A percentile compares a stretch with the other conserved stretches of the same genome.
Conservation (phyloP, 306 rosid genomes). For the Begonia fuchsioides region DNA sequence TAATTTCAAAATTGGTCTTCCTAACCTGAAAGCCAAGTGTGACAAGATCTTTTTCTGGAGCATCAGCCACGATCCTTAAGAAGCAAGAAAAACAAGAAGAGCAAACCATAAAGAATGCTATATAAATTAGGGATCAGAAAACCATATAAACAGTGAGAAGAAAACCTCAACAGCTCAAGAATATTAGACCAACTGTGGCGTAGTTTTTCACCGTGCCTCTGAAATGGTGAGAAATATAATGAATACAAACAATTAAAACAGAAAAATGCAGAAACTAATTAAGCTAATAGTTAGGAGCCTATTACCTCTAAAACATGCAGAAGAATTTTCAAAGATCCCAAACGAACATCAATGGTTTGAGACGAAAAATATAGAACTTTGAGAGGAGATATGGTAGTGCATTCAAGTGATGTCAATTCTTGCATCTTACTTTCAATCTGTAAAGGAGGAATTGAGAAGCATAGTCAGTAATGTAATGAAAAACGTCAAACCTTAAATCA, state of each 20-base stretch:
- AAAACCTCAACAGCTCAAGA: conserved; percentile 92
- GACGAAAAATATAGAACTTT: conserved; percentile 74
- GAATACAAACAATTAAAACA: conserved; percentile 12
- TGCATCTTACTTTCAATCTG: conserved; percentile 36
- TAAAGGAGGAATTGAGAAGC: conserved; percentile 2
- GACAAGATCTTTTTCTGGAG: conserved; percentile 81
- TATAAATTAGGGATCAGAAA: conserved; percentile 5
- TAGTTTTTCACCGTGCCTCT: conserved; percentile 90
- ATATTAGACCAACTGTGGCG: conserved; percentile 80
- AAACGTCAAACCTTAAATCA: neutral
- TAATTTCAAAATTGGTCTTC: conserved; percentile 4
- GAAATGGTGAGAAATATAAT: conserved; percentile 15
- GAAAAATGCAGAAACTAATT: conserved; percentile 8
- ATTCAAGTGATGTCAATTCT: conserved; percentile 63
- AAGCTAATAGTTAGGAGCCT: conserved; percentile 8
- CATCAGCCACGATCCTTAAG: conserved; percentile 84
- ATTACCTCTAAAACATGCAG: conserved; percentile 91
- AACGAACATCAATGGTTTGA: conserved; percentile 55
- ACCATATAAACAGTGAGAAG: conserved; percentile 6
- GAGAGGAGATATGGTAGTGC: conserved; percentile 70
- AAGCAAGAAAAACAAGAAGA: conserved; percentile 13
- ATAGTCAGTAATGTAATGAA: neutral
- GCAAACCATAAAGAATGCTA: conserved; percentile 14
- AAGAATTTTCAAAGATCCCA: conserved; percentile 87
- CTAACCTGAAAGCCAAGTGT: conserved; percentile 92